Percentiles rank a stretch among this genome's conserved stretches.
phyloP scores from a whole-genome alignment of 1,139 yeast genomes.

The Casaregolazyma lundiana region DNA sequence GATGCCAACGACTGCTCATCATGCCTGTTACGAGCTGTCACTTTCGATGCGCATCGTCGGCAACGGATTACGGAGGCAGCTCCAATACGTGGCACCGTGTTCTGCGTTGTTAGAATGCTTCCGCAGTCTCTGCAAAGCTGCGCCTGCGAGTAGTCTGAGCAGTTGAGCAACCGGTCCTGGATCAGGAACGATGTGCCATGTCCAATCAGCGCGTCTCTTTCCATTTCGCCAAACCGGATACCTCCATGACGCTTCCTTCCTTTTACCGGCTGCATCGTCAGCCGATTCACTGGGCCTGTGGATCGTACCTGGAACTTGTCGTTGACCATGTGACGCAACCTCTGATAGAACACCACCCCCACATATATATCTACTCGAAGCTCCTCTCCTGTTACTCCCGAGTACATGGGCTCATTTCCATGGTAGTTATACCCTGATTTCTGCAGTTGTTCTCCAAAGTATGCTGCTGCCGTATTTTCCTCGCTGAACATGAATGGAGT shows the following conservation, averaged over 20 bases:
- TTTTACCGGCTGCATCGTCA: slow-evolving; percentile 99
- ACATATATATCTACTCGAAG: slow-evolving; percentile 90
- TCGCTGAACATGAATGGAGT: slow-evolving; percentile 96
- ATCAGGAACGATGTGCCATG: slow-evolving; percentile 97
- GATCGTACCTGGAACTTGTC: slow-evolving; percentile 99
- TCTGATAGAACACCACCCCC: slow-evolving; percentile 95
- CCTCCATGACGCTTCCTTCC: slow-evolving; percentile 99
- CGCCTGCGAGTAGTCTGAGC: slow-evolving; percentile 93
- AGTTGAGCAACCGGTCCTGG: slow-evolving; percentile 92
- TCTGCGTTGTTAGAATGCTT: slow-evolving; percentile 80
- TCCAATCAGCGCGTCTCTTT: slow-evolving; percentile 97
- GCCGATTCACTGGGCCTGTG: slow-evolving; percentile 94
- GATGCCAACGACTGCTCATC: slow-evolving; percentile 56
- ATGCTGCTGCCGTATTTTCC: slow-evolving; percentile 93
- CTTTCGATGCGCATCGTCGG: slow-evolving; percentile 79
- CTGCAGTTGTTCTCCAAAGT: slow-evolving; percentile 86
- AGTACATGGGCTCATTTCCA: slow-evolving; percentile 98
- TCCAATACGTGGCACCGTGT: slow-evolving; percentile 88
- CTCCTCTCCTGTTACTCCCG: slow-evolving; percentile 98
- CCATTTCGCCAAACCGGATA: slow-evolving; percentile 99
- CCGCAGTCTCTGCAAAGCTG: slow-evolving; percentile 92
- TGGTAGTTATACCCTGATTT: slow-evolving; percentile 93
- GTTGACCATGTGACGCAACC: slow-evolving; percentile 99
- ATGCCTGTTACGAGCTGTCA: slow-evolving; percentile 44
- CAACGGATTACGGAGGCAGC: slow-evolving; percentile 74